These are phyloP conservation scores for Aphanomyces euteiches DNA, from an alignment of 352 stramenopile genomes.

Conservation along the genomic window DNA sequence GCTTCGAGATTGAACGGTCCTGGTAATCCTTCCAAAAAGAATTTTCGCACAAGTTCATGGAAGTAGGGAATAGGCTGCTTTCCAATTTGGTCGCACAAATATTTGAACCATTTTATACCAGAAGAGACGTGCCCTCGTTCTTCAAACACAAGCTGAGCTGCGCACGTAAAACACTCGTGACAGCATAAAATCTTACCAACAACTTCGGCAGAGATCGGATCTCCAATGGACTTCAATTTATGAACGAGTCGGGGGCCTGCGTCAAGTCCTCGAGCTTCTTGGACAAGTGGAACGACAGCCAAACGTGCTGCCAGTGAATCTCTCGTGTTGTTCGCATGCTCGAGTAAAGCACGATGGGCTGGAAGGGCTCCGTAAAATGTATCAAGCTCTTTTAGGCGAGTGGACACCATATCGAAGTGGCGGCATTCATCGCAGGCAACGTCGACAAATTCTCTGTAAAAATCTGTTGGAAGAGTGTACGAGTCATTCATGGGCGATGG, in stretches of 20 bases:
- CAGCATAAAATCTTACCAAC: slow-evolving; percentile 33
- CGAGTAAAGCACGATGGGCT: slow-evolving; percentile 59
- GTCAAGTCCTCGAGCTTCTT: slow-evolving; percentile 74
- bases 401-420: slow-evolving; percentile 77
- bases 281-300: slow-evolving; percentile 73
- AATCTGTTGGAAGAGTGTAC: slow-evolving; percentile 43
- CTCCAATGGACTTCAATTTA: slow-evolving; percentile 63
- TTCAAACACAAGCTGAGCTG: slow-evolving; percentile 70
- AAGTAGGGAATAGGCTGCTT: slow-evolving; percentile 65
- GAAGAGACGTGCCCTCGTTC: slow-evolving; percentile 70
- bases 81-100: slow-evolving; percentile 47
- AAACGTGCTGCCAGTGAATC: slow-evolving; percentile 62
- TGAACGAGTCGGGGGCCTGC: slow-evolving; percentile 70
- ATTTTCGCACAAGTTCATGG: slow-evolving; percentile 70
- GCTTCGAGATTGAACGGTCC: slow-evolving; percentile 75
- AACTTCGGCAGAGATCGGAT: slow-evolving; percentile 57
- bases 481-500: slow-evolving; percentile 35
- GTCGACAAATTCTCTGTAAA: slow-evolving; percentile 71
- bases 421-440: slow-evolving; percentile 70
- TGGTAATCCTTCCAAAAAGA: slow-evolving; percentile 71
- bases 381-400: slow-evolving; percentile 53
- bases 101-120: slow-evolving; percentile 79
- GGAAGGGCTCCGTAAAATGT: slow-evolving; percentile 66
- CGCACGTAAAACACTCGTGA: no score
- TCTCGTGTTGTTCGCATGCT: slow-evolving; percentile 70